Evolutionary conservation across 2,329 filamentous ascomycete genomes (phyloP), one percentile per base, ranked within the genome.

Genomic region (Didymella pinodella): DNA sequence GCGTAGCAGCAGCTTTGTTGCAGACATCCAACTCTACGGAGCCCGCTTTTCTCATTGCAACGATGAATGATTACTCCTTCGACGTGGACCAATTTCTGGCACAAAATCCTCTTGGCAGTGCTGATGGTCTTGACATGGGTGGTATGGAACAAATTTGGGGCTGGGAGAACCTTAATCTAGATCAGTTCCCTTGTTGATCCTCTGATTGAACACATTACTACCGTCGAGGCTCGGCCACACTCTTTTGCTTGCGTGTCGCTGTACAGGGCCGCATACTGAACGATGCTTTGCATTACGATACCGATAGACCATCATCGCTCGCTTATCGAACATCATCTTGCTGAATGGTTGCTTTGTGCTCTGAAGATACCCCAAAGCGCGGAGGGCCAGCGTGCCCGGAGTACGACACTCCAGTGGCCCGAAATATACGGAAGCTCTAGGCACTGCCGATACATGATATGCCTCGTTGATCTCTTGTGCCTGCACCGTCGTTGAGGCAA

Each of bases 61-160:
- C 31, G 3, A 59, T 63, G 2, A 67, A 68, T 22, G 68, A 71
- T 43, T 34, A 68, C 1, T 57, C 61, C 0, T 74, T 74, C 26
- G 70, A 75, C 11, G 51, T 74, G 29, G 69, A 74, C 12, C 61
- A 72, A 14, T 75, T 75, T 18, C 55, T 75, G 2, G 65, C 65
- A 2, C 68, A 71, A 14, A 69, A 73, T 46, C 68, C 71, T 0
- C 69, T 73, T 40, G 61, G 51, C 0, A 52, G 52, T 20, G 43
- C 65, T 3, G 14, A 59, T 2, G 48, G 54, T 5, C 48, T 71
- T 1, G 67, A 75, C 16, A 67, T 75, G 53, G 70, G 71, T 2
- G 71, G 71, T 7, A 67, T 75, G 65, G 72, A 74, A 55, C 65
- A 69, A 14, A 72, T 74, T 0, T 76, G 72, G 70, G 68, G 70